Evolutionary conservation across 148 eudicot genomes (phyloP).

Genomic region (Rhododendron kiyosumense): DNA sequence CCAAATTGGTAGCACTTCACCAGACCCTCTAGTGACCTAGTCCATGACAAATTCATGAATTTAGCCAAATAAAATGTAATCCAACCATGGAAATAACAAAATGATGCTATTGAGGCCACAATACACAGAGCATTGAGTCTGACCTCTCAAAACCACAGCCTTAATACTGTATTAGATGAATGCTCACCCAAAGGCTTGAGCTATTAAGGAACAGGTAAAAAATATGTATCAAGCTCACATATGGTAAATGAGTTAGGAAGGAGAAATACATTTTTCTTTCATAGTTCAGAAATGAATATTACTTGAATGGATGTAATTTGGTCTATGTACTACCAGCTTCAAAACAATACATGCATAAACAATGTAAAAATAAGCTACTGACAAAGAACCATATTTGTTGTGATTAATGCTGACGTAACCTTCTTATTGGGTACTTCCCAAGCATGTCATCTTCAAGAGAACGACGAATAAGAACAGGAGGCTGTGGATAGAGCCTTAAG

Average conservation of each 20-base stretch:
- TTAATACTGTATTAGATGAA: neutral
- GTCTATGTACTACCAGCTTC: neutral
- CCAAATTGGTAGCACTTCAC: neutral
- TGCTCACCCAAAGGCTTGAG: neutral
- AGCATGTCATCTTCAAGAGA: slow-evolving; percentile 74
- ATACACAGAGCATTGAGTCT: neutral
- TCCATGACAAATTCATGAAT: neutral
- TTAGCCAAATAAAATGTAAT: neutral
- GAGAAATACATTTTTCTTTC: neutral
- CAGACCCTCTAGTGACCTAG: neutral
- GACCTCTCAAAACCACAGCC: neutral
- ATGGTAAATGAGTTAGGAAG: neutral
- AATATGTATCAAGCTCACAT: neutral
- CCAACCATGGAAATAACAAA: neutral
- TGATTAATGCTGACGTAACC: slow-evolving; percentile 26
- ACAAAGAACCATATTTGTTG: neutral
- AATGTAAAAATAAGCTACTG: neutral
- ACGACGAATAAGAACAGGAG: slow-evolving; percentile 95
- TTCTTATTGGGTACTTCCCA: slow-evolving; percentile 85
- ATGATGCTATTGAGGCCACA: neutral
- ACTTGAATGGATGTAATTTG: neutral
- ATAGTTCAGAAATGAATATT: neutral
- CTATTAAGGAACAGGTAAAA: neutral
- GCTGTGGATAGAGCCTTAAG: slow-evolving; percentile 96
- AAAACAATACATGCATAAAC: neutral